Base-by-base conservation (phyloP, 306 rosid species). In the Rosa chinensis region DNA sequence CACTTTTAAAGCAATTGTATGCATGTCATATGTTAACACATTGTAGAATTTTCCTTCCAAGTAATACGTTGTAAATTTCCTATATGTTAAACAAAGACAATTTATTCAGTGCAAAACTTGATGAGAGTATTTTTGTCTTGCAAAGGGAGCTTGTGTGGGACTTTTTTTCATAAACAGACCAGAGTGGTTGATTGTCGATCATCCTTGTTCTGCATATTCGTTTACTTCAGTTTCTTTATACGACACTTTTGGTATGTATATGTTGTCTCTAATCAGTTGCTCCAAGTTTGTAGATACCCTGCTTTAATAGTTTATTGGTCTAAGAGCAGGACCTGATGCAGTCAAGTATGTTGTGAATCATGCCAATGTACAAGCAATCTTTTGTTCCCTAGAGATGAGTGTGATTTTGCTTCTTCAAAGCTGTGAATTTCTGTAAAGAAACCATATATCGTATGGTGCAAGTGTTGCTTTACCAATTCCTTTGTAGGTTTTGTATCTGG, bases 161-260 rank as follows among this genome's bases (percentile, higher is more conserved):
- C 68, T 72, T 66, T 50, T 49, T 58, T 0, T 20, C 42, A 85
- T 92, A 76, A 95, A 95, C 86, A 87, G 97, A 89, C 98, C 99
- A 17, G 99, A 92, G 88, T 95, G 98, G 99, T 50, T 95, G 50
- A 85, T 92, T 70, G 93, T 92, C 85, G 99, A 95, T 84, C 97
- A 95, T 87, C 97, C 98, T 49, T 95, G 99, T 86, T 91, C 94
- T 63, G 94, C 99, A 3, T 95, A 95, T 88, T 95, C 99, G 39
- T 90, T 82, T 81, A 70, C 91, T 82, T 95, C 99, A 77, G 93
- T 95, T 80, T 97, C 98, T 79, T 85, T 95, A 87, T 95, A 92
- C 49, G 98, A 95, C 72, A 95, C 99, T 58, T 98, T 95, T 78
- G 99, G 99, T 95, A 84, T 75, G 93, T 81, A 39, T 49, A 66